Percentiles rank a stretch among this genome's conserved stretches.
phyloP scores from a whole-genome alignment of 345 rosid species.

The Gossypium anomalum region DNA sequence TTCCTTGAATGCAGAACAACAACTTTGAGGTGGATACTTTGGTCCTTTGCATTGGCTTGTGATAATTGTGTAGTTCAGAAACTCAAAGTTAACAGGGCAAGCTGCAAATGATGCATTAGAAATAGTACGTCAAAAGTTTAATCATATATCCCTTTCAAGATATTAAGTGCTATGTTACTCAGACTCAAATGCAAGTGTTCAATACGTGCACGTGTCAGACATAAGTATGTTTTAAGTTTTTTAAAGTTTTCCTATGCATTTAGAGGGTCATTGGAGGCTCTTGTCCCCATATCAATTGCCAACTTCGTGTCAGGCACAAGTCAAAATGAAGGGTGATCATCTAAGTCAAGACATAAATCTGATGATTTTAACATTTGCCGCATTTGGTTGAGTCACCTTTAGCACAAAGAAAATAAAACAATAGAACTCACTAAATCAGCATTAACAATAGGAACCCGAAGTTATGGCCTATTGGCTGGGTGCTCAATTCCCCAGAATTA shows the following conservation, averaged over 20 bases:
- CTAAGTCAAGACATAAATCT: not conserved
- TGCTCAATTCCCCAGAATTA: no score
- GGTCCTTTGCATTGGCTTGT: constrained; percentile 57
- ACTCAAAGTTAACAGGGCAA: constrained; percentile 65
- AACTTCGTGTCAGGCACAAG: not conserved
- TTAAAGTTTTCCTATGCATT: not conserved
- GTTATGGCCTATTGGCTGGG: no score
- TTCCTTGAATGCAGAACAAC: constrained; percentile 55
- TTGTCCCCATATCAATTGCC: not conserved
- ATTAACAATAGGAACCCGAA: no score
- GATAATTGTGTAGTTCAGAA: constrained; percentile 47
- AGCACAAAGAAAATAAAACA: not conserved
- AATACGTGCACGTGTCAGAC: not conserved
- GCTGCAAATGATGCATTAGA: constrained; percentile 24
- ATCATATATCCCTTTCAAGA: not conserved
- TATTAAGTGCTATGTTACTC: not conserved
- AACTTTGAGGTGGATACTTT: constrained; percentile 36
- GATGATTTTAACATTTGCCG: not conserved
- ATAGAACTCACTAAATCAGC: no score
- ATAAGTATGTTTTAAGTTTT: no score
- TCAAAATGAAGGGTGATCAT: not conserved
- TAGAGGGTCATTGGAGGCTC: not conserved
- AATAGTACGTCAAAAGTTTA: not conserved
- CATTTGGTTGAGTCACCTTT: not conserved
- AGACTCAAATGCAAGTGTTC: not conserved